Conservation (phyloP, 192 early-diverging fungal genomes). For the Backusella macrospora region DNA sequence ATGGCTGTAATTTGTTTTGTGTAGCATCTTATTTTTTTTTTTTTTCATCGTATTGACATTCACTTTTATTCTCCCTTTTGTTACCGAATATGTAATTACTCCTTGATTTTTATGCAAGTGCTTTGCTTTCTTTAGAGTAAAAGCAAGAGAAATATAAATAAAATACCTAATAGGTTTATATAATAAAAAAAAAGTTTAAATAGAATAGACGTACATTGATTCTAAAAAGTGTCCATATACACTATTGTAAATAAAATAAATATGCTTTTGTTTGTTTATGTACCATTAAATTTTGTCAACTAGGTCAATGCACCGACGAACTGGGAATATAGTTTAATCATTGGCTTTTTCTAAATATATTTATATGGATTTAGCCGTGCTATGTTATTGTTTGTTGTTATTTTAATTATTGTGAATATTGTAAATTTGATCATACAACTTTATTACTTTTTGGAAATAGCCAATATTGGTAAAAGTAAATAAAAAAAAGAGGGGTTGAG, state of each 20-base stretch:
- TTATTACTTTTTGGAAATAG: conserved; percentile 2
- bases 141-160: background rate
- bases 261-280: background rate
- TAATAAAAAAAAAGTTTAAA: too few relatives aligned
- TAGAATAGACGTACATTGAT: too few relatives aligned
- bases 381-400: background rate
- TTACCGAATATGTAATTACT: conserved; percentile 2
- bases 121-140: background rate
- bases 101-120: conserved; percentile 5
- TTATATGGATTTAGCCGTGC: background rate
- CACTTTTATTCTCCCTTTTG: background rate
- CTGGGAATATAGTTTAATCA: conserved; percentile 4
- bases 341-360: background rate
- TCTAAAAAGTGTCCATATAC: background rate
- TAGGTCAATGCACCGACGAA: background rate
- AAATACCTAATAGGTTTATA: too few relatives aligned
- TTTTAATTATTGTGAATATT: background rate
- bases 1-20: conserved; percentile 15
- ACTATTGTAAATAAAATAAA: background rate
- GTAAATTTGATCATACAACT: background rate
- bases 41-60: background rate
- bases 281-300: background rate
- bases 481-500: background rate
- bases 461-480: background rate
- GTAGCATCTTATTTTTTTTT: background rate